Base-by-base conservation (phyloP, 148 eudicot species). In the Simmondsia chinensis region DNA sequence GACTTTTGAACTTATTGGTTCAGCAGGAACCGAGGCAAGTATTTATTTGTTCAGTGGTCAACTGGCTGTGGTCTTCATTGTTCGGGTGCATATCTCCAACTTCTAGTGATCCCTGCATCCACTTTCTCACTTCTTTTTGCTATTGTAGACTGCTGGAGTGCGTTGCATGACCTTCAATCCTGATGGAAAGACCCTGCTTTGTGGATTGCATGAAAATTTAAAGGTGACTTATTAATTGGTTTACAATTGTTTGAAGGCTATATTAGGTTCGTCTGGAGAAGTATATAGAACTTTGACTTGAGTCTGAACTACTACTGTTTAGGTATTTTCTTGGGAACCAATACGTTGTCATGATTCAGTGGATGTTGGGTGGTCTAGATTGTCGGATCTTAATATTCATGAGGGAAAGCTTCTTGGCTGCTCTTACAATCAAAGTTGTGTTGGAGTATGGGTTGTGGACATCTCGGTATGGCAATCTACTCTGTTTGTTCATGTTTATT, bases 371-470 rank as follows among this genome's bases (percentile, higher is more conserved):
- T 91, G 97, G 97, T 91, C 97, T 56, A 82, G 45, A 54, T 70
- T 91, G 59, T 79, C 94, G 31, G 97, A 91, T 72, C 87, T 91
- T 51, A 91, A 82, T 66, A 72, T 91, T 40, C 95, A 91, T 39
- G 97, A 91, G 65, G 97, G 95, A 23, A 91, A 91, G 70, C 97
- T 91, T 64, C 85, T 91, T 20, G 97, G 94, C 32, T 91, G 97
- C 72, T 91, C 97, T 17, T 79, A 71, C 60, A 91, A 85, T 68
- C 97, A 91, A 62, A 91, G 95, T 54, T 91, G 97, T 57, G 97
- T 91, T 47, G 97, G 97, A 63, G 94, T 91, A 31, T 91, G 97
- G 97, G 97, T 91, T 41, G 97, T 91, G 14, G 97, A 91, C 65
- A 69, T 91, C 39, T 82, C 94, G 68, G 97, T 91, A 82, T 46